Conservation (phyloP, 768 basidiomycete genomes). For the Podaxis sp. region DNA sequence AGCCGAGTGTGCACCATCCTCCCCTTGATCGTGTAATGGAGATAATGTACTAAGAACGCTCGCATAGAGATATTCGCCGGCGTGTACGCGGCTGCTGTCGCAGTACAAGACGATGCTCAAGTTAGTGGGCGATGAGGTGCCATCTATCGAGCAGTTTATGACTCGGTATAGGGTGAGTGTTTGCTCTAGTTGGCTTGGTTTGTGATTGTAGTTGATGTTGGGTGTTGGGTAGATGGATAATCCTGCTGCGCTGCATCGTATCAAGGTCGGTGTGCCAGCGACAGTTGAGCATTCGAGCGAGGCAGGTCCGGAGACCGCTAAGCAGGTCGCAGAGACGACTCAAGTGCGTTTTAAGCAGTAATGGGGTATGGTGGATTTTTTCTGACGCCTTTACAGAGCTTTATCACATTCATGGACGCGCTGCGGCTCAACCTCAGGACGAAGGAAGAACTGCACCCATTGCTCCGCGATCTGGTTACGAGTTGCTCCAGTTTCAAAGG, state of each 20-base stretch:
- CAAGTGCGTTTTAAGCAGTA: conserved; percentile 55
- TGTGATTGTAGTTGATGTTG: not conserved
- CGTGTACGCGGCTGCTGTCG: conserved; percentile 89
- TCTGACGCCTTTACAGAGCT: too few species aligned
- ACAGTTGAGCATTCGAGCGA: conserved; percentile 96
- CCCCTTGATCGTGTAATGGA: conserved; percentile 4
- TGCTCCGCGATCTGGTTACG: conserved; percentile 93
- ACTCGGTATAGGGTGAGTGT: conserved; percentile 70
- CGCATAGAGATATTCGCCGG: conserved; percentile 86
- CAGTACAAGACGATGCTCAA: conserved; percentile 98
- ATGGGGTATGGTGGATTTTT: too few species aligned
- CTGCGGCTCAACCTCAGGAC: conserved; percentile 90
- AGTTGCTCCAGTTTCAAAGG: conserved; percentile 94
- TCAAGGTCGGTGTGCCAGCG: conserved; percentile 85
- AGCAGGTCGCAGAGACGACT: conserved; percentile 98
- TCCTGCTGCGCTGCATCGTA: conserved; percentile 87
- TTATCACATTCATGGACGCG: conserved; percentile 99
- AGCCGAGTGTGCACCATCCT: conserved; percentile 68
- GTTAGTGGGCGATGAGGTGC: conserved; percentile 87
- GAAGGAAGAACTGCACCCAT: conserved; percentile 94
- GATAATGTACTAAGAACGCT: conserved; percentile 26
- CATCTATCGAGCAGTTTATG: conserved; percentile 90
- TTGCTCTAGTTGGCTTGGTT: not conserved
- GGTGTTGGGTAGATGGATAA: conserved; percentile 27
- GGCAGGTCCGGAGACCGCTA: conserved; percentile 88